These are phyloP conservation scores for Lenwebbia sp. DNA, from an alignment of 345 rosid species.

Conservation along the genomic window DNA sequence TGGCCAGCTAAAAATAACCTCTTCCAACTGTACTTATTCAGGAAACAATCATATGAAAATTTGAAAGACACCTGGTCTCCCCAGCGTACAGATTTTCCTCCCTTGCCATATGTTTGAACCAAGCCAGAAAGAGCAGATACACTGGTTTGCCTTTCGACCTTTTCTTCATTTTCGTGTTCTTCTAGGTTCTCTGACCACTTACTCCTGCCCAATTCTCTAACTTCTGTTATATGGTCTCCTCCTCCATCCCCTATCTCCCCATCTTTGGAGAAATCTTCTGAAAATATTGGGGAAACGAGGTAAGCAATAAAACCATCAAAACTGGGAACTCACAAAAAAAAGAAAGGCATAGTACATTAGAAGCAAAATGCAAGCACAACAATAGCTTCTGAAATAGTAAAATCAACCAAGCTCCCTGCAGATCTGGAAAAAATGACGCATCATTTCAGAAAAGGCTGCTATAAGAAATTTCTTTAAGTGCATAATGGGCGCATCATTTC, in stretches of 20 bases:
- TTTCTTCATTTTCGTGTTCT: slow-evolving; percentile 39
- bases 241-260: slow-evolving; percentile 41
- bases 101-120: slow-evolving; percentile 30
- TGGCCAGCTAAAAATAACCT: neutral
- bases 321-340: neutral
- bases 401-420: neutral
- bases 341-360: neutral
- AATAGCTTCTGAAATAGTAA: neutral
- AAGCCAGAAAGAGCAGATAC: slow-evolving; percentile 38
- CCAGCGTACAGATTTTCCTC: slow-evolving; percentile 74
- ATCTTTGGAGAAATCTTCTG: slow-evolving; percentile 17
- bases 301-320: neutral
- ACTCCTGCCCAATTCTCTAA: slow-evolving; percentile 65
- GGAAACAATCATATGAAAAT: neutral
- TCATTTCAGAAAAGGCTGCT: neutral
- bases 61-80: slow-evolving; percentile 60
- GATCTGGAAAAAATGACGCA: neutral
- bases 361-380: neutral
- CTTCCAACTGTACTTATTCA: neutral
- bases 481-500: neutral
- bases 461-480: neutral
- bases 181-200: slow-evolving; percentile 81
- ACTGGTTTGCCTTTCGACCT: slow-evolving; percentile 18
- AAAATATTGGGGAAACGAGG: neutral
- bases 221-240: slow-evolving; percentile 26